Conservation (phyloP, 352 stramenopile species). For the Phytopythium oedochilum region DNA sequence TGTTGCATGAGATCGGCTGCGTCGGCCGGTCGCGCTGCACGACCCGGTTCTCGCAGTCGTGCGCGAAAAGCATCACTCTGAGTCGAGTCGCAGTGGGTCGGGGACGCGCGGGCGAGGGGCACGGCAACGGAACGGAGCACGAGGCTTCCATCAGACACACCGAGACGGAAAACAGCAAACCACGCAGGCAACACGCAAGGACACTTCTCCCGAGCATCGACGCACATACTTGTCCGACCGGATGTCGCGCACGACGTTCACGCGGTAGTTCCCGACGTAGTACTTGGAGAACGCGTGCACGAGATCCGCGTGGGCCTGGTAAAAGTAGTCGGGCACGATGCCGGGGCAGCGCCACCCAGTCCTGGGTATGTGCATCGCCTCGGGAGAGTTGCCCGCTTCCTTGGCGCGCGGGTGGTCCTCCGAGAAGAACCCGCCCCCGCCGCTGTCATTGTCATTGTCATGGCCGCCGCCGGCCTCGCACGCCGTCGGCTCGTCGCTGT, state of each 20-base stretch:
- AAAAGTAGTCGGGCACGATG: constrained; percentile 51
- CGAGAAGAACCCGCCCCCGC: constrained; percentile 18
- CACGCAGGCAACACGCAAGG: neutral
- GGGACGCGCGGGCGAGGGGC: neutral
- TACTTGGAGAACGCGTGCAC: constrained; percentile 66
- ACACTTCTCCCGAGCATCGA: constrained; percentile 2
- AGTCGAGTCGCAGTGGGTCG: neutral
- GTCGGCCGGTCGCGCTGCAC: constrained; percentile 38
- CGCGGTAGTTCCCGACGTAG: constrained; percentile 52
- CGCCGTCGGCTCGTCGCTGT: constrained; percentile 9
- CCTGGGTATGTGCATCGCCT: constrained; percentile 35
- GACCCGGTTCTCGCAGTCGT: constrained; percentile 57
- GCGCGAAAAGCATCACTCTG: constrained; percentile 65
- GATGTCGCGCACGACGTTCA: constrained; percentile 62
- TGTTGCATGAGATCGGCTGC: constrained; percentile 46
- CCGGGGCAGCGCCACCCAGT: constrained; percentile 58
- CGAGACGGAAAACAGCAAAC: constrained; percentile 4
- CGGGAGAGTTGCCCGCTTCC: neutral
- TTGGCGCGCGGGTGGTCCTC: constrained; percentile 14
- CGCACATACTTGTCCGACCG: constrained; percentile 50
- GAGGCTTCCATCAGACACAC: constrained; percentile 4
- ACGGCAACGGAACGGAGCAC: neutral
- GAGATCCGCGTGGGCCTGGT: constrained; percentile 38
- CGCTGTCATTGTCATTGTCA: neutral
- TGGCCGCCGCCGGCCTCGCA: neutral